Conservation (phyloP, 1,139 yeast species). For the Pneumocystis wakefieldiae region DNA sequence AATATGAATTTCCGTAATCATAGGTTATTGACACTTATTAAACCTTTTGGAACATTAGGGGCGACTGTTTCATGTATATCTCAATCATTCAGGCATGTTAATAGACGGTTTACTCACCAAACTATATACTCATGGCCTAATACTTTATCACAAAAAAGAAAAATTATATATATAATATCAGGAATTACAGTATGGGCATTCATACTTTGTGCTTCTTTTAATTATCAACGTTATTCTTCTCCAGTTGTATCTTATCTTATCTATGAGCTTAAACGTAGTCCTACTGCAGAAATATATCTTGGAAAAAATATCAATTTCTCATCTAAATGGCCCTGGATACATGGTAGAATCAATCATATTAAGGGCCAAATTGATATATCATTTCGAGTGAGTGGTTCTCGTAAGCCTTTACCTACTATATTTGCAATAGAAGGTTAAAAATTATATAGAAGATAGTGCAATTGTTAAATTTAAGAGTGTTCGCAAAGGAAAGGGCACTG, state of each 20-base stretch:
- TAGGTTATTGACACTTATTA: background rate
- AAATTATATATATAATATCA: background rate
- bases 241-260: background rate
- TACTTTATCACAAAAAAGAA: background rate
- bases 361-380: slow-evolving; percentile 62
- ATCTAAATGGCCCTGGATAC: slow-evolving; percentile 67
- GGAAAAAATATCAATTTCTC: slow-evolving; percentile 66
- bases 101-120: background rate
- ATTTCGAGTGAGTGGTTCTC: slow-evolving; percentile 50
- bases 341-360: slow-evolving; percentile 71
- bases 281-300: slow-evolving; percentile 39
- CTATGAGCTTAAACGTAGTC: background rate
- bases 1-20: slow-evolving; percentile 36
- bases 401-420: background rate
- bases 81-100: background rate
- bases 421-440: background rate
- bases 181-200: background rate
- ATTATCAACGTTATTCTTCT: background rate
- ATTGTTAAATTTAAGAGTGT: background rate
- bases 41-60: background rate
- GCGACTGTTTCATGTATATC: background rate
- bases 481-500: background rate
- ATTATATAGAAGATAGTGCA: background rate
- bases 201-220: background rate
- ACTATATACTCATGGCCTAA: background rate